Evolutionary conservation across 139 green algal genomes (phyloP), one percentile per base, ranked within the genome.

Genomic region (Asterochloris sp.): DNA sequence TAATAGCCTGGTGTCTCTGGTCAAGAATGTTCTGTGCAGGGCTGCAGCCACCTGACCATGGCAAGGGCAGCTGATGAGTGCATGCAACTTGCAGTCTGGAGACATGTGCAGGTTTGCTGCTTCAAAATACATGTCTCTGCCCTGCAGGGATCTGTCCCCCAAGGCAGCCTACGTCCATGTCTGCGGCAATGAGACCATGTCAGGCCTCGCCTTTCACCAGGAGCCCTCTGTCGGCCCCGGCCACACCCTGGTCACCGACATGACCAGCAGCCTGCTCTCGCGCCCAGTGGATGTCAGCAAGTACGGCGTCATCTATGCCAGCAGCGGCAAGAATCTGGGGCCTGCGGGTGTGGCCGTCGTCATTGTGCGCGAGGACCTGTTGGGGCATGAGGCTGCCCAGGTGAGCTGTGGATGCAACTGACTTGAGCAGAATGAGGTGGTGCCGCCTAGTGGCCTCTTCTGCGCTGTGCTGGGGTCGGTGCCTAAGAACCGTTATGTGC

Each of bases 151-250:
- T 54, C n/a, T 83, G 28, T 81, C 76, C 29, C 64, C 54, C n/a
- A 62, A 81, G n/a, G 74, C 82, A 61, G 82, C 82, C 6, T 85
- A 78, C 60, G n/a, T 87, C 13, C 84, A 88, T 85, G 89, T 94
- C 38, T 93, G 90, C 84, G 78, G 78, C 68, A 94, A 94, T 84
- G 91, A 94, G 79, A 94, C 91, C 71, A 93, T 94, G 75, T 80
- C 88, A 76, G 91, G 91, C 15, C 87, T 94, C 26, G 89, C 92
- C 68, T 91, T 94, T 79, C 93, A 93, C 85, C 84, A 89, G 24
- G 84, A 89, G 47, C 86, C 87, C 38, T 87, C 90, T 38, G 81
- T 90, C 11, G 84, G 82, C 24, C 67, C 54, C 12, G 47, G 28
- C 62, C 38, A 61, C 12, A 69, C 79, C 27, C 74, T 94, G n/a